Evolutionary conservation across 1,284 basidiomycete species (phyloP), one percentile per base, ranked within the genome.

Genomic region (Cerioporus squamosus): DNA sequence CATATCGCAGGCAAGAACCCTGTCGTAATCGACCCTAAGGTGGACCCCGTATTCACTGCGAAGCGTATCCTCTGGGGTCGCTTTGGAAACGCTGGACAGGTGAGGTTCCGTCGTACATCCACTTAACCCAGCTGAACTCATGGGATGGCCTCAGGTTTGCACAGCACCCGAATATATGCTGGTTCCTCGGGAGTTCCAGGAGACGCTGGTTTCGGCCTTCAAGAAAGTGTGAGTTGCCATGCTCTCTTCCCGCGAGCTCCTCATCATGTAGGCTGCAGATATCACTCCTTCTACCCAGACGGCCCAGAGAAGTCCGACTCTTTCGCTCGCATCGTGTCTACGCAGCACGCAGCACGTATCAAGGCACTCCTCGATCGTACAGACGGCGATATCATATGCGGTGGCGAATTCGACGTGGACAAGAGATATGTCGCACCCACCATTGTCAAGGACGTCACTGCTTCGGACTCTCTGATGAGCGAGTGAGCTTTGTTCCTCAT

Each of bases 1-100:
- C 14, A 17, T 18, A 6, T 18, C 12, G n/a, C 15, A 67, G 92
- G 93, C 50, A 97, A 97, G 76, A 92, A 87, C 14, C 94, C 95
- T 2, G 90, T 88, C 12, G 81, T 95, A 63, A 77, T 97, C 45
- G 90, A 95, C 68, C 79, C 88, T 2, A 81, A 79, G 48, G 81
- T 81, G 62, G 84, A 92, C 68, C 71, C 91, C 51, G 76, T 81
- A 54, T 73, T 79, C 10, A 79, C 86, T 0, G 87, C 87, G 0
- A 80, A 79, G 43, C 81, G 91, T 15, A 79, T 93, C 44, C 74
- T 95, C 24, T 94, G 92, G 87, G 93, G 93, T 46, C 95, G 94
- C 74, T 73, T 83, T 14, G 76, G 83, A 50, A 94, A 93, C 66
- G 82, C 81, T 1, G 91, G 92, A 1, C 92, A 93, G 74, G 89